Evolutionary conservation across 495 filamentous ascomycete species (phyloP).

Genomic region (Aspergillus leporis): DNA sequence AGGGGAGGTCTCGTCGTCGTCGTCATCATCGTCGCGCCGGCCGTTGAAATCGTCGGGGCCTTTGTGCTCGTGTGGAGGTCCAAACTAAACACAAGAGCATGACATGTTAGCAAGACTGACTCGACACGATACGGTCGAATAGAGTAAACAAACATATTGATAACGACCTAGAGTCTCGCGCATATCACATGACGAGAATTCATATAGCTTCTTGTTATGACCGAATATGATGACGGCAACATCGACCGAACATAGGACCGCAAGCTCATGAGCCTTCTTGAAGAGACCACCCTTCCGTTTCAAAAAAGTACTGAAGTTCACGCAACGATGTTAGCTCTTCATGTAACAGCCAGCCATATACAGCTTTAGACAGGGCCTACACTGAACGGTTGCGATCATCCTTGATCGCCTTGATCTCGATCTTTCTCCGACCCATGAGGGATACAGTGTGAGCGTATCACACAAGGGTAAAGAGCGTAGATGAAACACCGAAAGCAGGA

Average conservation of each 20-base stretch:
- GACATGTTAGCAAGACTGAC: conserved; percentile 1
- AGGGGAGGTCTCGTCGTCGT: conserved; percentile 65
- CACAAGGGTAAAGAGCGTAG: conserved; percentile 11
- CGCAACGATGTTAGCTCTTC: not conserved
- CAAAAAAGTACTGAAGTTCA: conserved; percentile 77
- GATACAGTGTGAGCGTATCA: conserved; percentile 15
- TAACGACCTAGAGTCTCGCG: conserved; percentile 83
- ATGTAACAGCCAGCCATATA: not conserved
- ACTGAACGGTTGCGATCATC: conserved; percentile 98
- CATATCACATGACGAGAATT: conserved; percentile 94
- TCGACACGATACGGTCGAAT: not conserved
- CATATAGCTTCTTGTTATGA: conserved; percentile 96
- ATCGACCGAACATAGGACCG: conserved; percentile 96
- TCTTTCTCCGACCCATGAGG: conserved; percentile 73
- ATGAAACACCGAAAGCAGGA: conserved; percentile 10
- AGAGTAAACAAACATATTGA: conserved; percentile 70
- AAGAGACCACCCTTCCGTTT: conserved; percentile 98
- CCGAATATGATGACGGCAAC: conserved; percentile 98
- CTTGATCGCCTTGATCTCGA: conserved; percentile 99
- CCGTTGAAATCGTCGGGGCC: conserved; percentile 89
- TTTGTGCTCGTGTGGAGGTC: conserved; percentile 92
- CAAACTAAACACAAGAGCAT: conserved; percentile 60
- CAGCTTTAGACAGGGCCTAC: conserved; percentile 58
- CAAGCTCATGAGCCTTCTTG: conserved; percentile 99
- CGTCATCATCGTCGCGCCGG: conserved; percentile 82